Evolutionary conservation across 2,329 filamentous ascomycete species (phyloP), one percentile per base, ranked within the genome.

Genomic region (Epichloe amarillans): DNA sequence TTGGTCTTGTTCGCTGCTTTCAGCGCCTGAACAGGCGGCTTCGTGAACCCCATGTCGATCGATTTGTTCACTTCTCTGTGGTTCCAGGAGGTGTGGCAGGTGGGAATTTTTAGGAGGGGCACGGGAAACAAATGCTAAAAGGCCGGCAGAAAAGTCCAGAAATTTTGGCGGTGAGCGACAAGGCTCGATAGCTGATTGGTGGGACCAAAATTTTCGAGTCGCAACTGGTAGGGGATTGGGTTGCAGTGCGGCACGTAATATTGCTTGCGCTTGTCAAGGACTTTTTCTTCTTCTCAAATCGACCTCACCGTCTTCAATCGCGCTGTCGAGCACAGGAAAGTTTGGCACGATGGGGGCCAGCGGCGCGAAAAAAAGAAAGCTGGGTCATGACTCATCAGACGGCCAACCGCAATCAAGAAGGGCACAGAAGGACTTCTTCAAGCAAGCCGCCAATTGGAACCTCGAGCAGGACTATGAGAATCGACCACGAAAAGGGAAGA

Each of bases 381-480:
- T 82, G 49, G 77, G 72, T 46, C 78, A 80, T 36, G 68, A 72
- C 19, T 67, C 66, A 33, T 68, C 70, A 1, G 72, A 75, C 42
- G 73, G 73, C 43, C 72, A 75, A 44, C 60, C 62, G 12, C 62
- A 57, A 55, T 65, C 63, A 3, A 66, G 62, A 53, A 72, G 69
- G 50, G 66, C 72, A n/a, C 75, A 79, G 52, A 78, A 78, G 57
- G 76, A 78, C 50, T 89, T 90, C 65, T 78, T 87, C 69, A 79
- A 80, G 60, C 83, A 80, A 61, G 88, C 86, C 5, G 76, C 86
- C 53, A 83, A 82, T 67, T 97, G 91, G 89, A 82, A 95, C 62
- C 76, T 95, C 46, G 93, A 95, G 71, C 86, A 95, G 63, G 84
- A 88, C 66, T 97, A 96, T 72, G 89, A 95, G 67, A 79, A 79